phyloP scores from a whole-genome alignment of 352 stramenopile genomes.

The Nothophytophthora sp. region DNA sequence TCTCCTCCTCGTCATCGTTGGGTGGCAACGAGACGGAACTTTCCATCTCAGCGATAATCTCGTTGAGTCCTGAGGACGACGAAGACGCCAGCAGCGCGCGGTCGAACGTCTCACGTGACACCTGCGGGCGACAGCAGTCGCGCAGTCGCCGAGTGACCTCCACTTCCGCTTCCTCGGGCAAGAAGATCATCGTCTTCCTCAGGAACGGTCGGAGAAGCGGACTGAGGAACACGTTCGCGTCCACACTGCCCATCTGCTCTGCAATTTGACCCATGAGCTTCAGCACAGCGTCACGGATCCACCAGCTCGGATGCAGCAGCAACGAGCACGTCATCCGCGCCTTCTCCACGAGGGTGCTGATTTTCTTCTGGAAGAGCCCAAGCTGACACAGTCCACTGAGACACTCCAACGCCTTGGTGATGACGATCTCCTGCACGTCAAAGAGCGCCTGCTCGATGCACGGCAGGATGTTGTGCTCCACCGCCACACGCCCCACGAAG shows the following conservation, averaged over 20 bases:
- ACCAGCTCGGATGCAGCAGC: slow-evolving; percentile 88
- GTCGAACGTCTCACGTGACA: slow-evolving; percentile 88
- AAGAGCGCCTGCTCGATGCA: slow-evolving; percentile 97
- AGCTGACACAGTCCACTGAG: slow-evolving; percentile 91
- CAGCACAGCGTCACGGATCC: slow-evolving; percentile 83
- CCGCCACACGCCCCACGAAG: slow-evolving; percentile 92
- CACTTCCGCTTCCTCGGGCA: slow-evolving; percentile 57
- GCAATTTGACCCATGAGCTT: slow-evolving; percentile 89
- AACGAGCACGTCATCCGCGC: slow-evolving; percentile 82
- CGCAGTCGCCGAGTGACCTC: slow-evolving; percentile 57
- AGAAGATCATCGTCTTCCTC: slow-evolving; percentile 79
- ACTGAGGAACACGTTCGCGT: slow-evolving; percentile 92
- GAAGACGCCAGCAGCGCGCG: slow-evolving; percentile 70
- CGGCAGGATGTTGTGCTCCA: slow-evolving; percentile 97
- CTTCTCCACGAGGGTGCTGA: slow-evolving; percentile 82
- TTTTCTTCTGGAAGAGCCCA: slow-evolving; percentile 90
- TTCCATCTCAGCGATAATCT: slow-evolving; percentile 63
- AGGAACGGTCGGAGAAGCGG: slow-evolving; percentile 91
- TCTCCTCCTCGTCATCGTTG: slow-evolving; percentile 35
- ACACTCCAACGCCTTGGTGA: slow-evolving; percentile 92
- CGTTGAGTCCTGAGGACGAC: slow-evolving; percentile 39
- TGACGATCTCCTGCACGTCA: slow-evolving; percentile 96
- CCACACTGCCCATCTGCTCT: slow-evolving; percentile 86
- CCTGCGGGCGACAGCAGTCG: slow-evolving; percentile 63
- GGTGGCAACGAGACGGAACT: slow-evolving; percentile 27